Evolutionary conservation across 1,284 basidiomycete genomes (phyloP), one percentile per base, ranked within the genome.

Genomic region (Prillingera fragicola): DNA sequence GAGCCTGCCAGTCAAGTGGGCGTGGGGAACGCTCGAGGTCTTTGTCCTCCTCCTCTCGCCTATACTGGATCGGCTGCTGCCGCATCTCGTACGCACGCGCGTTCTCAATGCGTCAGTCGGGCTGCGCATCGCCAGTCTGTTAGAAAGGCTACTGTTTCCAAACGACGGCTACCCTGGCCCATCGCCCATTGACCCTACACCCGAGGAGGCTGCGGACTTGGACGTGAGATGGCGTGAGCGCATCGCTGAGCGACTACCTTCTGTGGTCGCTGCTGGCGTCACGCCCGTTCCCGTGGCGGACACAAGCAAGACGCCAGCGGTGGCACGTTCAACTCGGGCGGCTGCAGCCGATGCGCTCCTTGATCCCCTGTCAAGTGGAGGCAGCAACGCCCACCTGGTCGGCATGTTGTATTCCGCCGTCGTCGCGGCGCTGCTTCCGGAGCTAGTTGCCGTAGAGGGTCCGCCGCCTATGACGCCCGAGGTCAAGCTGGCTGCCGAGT

Each of bases 381-480:
- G 56, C 5, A 65, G 65, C 28, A 71, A 69, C 47, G 59, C 62
- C 13, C 67, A 69, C 42, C 41, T 71, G 10, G 50, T 67, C 1
- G 60, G 42, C 2, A 61, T 67, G 53, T 18, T 68, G 2, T 43
- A 62, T n/a, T 56, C 63, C 28, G 44, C 56, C 13, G 34, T 59
- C 8, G 50, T 63, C 6, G 59, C 28, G 2, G 36, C 57, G 4
- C 21, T 66, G 5, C 42, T 63, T 2, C 68, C 68, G 7, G 59
- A 60, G 15, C 45, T 69, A 13, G 52, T 52, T 5, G 40, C 53
- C 21, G 42, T 22, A 5, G 33, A 41, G 33, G 31, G 13, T 17
- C 23, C 26, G 38, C n/a, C 17, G 12, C 17, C 19, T 13, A 15
- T 18, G 32, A 10, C 27, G n/a, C n/a, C n/a, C n/a, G n/a, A n/a